A percentile compares a stretch with the other conserved stretches of the same genome.
Evolutionary conservation across 306 rosid genomes (phyloP).

Genomic region (Sindora glabra): DNA sequence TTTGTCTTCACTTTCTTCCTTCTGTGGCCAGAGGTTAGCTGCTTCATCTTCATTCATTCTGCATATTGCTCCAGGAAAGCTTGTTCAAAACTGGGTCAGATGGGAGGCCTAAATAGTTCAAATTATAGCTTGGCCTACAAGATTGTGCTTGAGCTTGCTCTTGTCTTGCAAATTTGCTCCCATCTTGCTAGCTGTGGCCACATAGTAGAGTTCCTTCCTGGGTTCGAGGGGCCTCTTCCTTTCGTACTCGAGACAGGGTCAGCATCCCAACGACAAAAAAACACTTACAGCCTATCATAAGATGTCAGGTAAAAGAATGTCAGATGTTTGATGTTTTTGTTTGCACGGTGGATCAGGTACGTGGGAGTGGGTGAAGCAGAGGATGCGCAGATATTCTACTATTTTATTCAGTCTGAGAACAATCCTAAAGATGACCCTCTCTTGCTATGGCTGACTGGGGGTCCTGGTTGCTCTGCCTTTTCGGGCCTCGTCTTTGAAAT

Average conservation of each 20-base stretch:
- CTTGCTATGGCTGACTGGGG: constrained; percentile 43
- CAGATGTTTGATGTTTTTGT: too few relatives aligned
- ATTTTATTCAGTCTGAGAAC: constrained; percentile 33
- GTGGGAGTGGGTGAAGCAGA: constrained; percentile 46
- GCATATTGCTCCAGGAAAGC: too few relatives aligned
- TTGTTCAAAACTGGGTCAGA: too few relatives aligned
- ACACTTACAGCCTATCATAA: too few relatives aligned
- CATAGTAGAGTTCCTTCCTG: constrained; percentile 49
- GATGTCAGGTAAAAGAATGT: too few relatives aligned
- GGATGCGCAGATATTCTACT: constrained; percentile 43
- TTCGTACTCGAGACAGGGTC: too few relatives aligned
- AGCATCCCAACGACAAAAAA: too few relatives aligned
- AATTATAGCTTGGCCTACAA: not conserved
- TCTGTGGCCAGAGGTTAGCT: too few relatives aligned
- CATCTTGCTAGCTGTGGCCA: constrained; percentile 7
- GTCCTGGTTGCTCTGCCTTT: constrained; percentile 36
- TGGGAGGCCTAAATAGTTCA: too few relatives aligned
- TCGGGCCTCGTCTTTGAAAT: constrained; percentile 21
- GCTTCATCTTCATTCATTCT: too few relatives aligned
- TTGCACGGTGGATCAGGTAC: constrained; percentile 33
- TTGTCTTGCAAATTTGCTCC: not conserved
- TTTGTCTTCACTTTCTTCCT: too few relatives aligned
- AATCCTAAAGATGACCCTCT: constrained; percentile 37
- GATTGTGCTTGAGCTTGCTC: not conserved
- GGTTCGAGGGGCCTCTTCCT: constrained; percentile 58